Percentiles rank a stretch among this genome's conserved stretches.
These are phyloP conservation scores for Strobilomyces confusus DNA, from an alignment of 768 basidiomycete species.

Conservation along the genomic window DNA sequence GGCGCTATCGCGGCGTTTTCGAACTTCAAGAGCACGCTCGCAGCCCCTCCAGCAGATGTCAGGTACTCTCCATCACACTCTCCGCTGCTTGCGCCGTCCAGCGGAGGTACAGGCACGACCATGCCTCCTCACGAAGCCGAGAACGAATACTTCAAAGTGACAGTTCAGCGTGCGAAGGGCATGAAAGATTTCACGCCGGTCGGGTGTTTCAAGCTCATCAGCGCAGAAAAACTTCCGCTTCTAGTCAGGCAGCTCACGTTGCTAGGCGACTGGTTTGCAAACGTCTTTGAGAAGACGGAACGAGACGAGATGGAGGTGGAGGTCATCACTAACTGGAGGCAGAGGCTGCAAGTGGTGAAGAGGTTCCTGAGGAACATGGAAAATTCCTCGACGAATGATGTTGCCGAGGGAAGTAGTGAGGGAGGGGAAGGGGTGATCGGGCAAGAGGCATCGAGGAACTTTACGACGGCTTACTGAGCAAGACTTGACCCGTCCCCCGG, in stretches of 20 bases:
- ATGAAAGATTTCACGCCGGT: slow-evolving; percentile 95
- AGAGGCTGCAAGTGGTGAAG: slow-evolving; percentile 73
- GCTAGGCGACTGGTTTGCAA: slow-evolving; percentile 86
- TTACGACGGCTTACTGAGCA: slow-evolving; percentile 48
- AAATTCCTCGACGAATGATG: slow-evolving; percentile 16
- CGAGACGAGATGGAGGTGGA: slow-evolving; percentile 68
- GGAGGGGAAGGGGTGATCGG: slow-evolving; percentile 44
- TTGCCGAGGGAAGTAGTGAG: slow-evolving; percentile 12
- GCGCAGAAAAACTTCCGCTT: slow-evolving; percentile 80
- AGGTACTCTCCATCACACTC: slow-evolving; percentile 20
- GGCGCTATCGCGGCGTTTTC: slow-evolving; percentile 84
- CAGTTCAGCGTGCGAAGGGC: slow-evolving; percentile 79
- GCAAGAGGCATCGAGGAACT: slow-evolving; percentile 53
- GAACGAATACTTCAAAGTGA: slow-evolving; percentile 95
- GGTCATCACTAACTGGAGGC: slow-evolving; percentile 86
- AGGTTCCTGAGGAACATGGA: slow-evolving; percentile 44
- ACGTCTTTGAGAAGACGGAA: slow-evolving; percentile 73
- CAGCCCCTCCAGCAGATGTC: slow-evolving; percentile 6
- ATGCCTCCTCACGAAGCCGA: slow-evolving; percentile 53
- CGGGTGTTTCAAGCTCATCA: slow-evolving; percentile 92
- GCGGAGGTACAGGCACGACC: slow-evolving; percentile 7
- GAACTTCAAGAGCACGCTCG: slow-evolving; percentile 40
- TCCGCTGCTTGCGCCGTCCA: slow-evolving; percentile 12
- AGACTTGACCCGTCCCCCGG: neutral
- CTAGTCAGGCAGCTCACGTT: slow-evolving; percentile 86